Percentiles rank a stretch among this genome's conserved stretches.
phyloP scores from a whole-genome alignment of 1,284 basidiomycete species.

The Malassezia equina region DNA sequence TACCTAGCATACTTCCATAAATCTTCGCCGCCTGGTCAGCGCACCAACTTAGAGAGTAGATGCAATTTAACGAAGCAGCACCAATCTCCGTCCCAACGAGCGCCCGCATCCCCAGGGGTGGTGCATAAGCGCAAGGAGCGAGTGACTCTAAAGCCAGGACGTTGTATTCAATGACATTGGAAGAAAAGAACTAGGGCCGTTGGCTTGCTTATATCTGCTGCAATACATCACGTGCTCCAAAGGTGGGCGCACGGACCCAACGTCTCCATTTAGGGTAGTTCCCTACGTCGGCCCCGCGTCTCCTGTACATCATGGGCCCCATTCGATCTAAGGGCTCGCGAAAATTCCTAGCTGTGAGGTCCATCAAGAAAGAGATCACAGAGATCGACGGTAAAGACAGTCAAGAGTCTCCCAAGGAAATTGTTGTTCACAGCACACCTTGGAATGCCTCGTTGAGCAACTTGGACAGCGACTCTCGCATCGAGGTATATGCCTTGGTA shows the following conservation, averaged over 20 bases:
- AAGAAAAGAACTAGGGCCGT: background rate
- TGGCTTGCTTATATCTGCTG: background rate
- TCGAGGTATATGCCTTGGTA: slow-evolving; percentile 26
- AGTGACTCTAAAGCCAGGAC: slow-evolving; percentile 21
- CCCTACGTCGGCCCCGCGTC: background rate
- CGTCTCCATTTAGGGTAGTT: background rate
- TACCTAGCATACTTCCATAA: background rate
- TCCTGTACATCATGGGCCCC: background rate
- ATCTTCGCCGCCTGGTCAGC: slow-evolving; percentile 8
- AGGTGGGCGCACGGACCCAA: background rate
- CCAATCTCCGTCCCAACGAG: slow-evolving; percentile 16
- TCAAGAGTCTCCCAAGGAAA: background rate
- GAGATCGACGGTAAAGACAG: background rate
- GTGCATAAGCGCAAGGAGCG: slow-evolving; percentile 14
- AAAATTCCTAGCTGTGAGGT: slow-evolving; percentile 11
- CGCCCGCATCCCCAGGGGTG: slow-evolving; percentile 18
- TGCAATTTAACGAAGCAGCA: slow-evolving; percentile 1
- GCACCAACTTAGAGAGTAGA: slow-evolving; percentile 2
- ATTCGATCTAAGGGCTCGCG: background rate
- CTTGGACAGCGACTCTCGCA: slow-evolving; percentile 7
- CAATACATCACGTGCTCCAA: background rate
- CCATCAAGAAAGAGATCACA: background rate
- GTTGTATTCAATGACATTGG: slow-evolving; percentile 13
- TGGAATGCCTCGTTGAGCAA: slow-evolving; percentile 2
- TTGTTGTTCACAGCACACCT: slow-evolving; percentile 3